phyloP scores from a whole-genome alignment of 2,329 filamentous ascomycete species.

The Alternaria tenuissima region DNA sequence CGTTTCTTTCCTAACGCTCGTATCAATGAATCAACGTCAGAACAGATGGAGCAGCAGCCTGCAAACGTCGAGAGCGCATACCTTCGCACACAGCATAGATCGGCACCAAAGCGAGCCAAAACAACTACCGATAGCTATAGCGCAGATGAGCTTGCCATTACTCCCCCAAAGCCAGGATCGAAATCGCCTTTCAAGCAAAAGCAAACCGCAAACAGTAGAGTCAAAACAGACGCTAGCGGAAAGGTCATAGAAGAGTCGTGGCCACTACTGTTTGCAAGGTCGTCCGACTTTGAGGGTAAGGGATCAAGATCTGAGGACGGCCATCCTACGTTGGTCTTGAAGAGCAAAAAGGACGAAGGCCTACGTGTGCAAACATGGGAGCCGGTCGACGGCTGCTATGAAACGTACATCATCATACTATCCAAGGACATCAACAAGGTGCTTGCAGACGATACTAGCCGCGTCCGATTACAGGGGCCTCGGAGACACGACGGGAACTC shows the following conservation, averaged over 20 bases:
- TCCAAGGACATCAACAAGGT: conserved; percentile 23
- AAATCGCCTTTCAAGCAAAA: conserved; percentile 8
- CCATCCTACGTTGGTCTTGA: conserved; percentile 6
- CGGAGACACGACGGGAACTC: conserved; percentile 8
- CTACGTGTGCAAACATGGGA: conserved; percentile 10
- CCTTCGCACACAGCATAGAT: conserved; percentile 25
- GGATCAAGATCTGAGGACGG: conserved; percentile 1
- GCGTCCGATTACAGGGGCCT: conserved; percentile 33
- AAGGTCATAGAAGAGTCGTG: conserved; percentile 11
- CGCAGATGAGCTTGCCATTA: conserved; percentile 31
- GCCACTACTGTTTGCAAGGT: conserved; percentile 29
- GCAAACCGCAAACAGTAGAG: conserved; percentile 1
- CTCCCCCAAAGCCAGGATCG: not conserved
- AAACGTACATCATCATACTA: conserved; percentile 9
- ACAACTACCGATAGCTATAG: conserved; percentile 12
- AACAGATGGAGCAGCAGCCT: not conserved
- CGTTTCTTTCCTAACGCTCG: conserved; percentile 26
- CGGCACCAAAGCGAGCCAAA: not conserved
- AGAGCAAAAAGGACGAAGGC: not conserved
- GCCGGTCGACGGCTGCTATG: not conserved
- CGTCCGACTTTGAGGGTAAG: conserved; percentile 16
- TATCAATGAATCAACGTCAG: conserved; percentile 34
- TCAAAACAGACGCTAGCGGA: conserved; percentile 1
- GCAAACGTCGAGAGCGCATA: not conserved
- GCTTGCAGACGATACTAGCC: conserved; percentile 21